Percentiles rank a stretch among this genome's conserved stretches.
These are phyloP conservation scores for Termitomyces sp. DNA, from an alignment of 768 basidiomycete species.

Conservation along the genomic window DNA sequence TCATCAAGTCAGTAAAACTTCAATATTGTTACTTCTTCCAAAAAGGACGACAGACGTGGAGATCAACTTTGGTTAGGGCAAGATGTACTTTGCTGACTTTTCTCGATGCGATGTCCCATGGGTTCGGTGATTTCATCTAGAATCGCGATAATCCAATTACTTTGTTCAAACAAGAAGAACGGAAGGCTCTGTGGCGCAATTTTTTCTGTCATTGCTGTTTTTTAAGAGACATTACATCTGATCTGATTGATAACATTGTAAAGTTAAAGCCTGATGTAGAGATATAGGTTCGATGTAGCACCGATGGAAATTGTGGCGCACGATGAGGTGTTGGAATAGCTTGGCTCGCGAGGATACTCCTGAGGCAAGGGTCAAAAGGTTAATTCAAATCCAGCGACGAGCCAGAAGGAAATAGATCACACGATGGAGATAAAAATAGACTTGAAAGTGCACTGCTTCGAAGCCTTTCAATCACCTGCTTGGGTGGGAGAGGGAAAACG, in stretches of 20 bases:
- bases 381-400: too few species aligned
- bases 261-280: background rate
- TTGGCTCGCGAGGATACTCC: background rate
- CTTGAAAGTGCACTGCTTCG: too few species aligned
- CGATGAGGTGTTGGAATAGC: background rate
- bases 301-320: background rate
- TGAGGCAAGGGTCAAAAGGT: too few species aligned
- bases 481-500: too few species aligned
- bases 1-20: background rate
- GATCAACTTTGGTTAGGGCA: background rate
- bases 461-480: too few species aligned
- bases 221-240: background rate
- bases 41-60: too few species aligned
- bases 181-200: background rate
- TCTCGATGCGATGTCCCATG: background rate
- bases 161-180: background rate
- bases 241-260: background rate
- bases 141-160: background rate
- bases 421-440: too few species aligned
- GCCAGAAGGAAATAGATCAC: too few species aligned
- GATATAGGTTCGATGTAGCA: background rate
- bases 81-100: background rate
- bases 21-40: background rate
- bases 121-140: background rate
- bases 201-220: background rate